phyloP scores from a whole-genome alignment of 768 basidiomycete genomes.

The Suillus cothurnatus region DNA sequence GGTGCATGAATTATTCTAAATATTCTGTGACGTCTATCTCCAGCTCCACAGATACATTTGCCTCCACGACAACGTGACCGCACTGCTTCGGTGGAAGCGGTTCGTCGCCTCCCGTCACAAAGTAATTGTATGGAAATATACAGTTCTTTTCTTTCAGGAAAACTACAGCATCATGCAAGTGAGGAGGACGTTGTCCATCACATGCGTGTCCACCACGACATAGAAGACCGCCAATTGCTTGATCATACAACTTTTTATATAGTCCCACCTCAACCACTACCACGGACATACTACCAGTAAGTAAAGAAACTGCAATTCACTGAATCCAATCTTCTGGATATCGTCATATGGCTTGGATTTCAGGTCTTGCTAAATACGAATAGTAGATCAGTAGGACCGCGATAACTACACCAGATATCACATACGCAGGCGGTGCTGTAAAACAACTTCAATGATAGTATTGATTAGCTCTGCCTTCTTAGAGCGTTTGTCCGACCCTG shows the following conservation, averaged over 20 bases:
- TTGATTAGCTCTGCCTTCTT: background rate
- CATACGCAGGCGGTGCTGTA: background rate
- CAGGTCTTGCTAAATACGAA: background rate
- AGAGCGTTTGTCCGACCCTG: background rate
- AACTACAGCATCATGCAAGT: background rate
- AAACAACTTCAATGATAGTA: background rate
- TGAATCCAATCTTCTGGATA: too few relatives aligned
- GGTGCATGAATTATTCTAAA: background rate
- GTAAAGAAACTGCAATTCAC: background rate
- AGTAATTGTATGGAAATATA: background rate
- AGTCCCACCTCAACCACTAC: too few relatives aligned
- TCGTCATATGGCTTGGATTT: background rate
- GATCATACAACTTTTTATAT: background rate
- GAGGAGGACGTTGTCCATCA: background rate
- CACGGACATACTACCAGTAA: background rate
- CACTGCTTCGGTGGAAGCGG: background rate
- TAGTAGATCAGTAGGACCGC: background rate
- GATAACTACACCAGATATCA: background rate
- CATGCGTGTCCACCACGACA: background rate
- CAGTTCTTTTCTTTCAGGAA: background rate
- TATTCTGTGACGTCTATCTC: background rate
- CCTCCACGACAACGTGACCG: background rate
- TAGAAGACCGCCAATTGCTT: background rate
- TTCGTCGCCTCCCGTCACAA: constrained; percentile 4
- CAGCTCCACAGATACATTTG: background rate